phyloP scores from a whole-genome alignment of 495 filamentous ascomycete species.

The Aspergillus steynii region DNA sequence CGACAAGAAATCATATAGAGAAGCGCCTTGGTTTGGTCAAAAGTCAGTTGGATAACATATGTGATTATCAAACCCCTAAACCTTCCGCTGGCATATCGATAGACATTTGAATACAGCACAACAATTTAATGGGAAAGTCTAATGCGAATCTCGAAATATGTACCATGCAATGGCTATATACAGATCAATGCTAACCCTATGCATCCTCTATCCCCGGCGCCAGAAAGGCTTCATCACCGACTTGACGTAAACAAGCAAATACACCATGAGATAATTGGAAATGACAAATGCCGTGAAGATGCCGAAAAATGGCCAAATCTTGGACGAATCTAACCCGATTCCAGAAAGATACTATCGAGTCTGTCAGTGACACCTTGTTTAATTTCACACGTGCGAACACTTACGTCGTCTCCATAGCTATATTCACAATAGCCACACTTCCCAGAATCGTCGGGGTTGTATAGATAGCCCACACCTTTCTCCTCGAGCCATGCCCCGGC shows the following conservation, averaged over 20 bases:
- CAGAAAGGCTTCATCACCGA: constrained; percentile 40
- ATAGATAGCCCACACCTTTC: constrained; percentile 68
- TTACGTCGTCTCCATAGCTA: constrained; percentile 54
- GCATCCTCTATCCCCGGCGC: constrained; percentile 7
- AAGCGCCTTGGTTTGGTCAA: background rate
- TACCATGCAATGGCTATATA: background rate
- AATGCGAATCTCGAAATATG: background rate
- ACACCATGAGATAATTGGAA: constrained; percentile 70
- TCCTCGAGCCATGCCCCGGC: constrained; percentile 62
- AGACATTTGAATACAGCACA: background rate
- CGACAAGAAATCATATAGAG: background rate
- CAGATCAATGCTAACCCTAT: constrained; percentile 1
- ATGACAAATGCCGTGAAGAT: constrained; percentile 71
- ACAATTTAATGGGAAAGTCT: background rate
- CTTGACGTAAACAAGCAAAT: constrained; percentile 44
- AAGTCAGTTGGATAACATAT: background rate
- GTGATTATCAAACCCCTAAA: background rate
- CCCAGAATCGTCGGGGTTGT: constrained; percentile 31
- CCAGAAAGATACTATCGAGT: constrained; percentile 57
- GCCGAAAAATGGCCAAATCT: constrained; percentile 72
- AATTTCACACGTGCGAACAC: constrained; percentile 6
- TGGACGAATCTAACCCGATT: constrained; percentile 58
- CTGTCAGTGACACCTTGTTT: constrained; percentile 9
- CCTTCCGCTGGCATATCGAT: background rate
- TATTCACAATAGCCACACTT: constrained; percentile 63